Conservation (phyloP, 163 green algal species). For the Scenedesmus sp. region DNA sequence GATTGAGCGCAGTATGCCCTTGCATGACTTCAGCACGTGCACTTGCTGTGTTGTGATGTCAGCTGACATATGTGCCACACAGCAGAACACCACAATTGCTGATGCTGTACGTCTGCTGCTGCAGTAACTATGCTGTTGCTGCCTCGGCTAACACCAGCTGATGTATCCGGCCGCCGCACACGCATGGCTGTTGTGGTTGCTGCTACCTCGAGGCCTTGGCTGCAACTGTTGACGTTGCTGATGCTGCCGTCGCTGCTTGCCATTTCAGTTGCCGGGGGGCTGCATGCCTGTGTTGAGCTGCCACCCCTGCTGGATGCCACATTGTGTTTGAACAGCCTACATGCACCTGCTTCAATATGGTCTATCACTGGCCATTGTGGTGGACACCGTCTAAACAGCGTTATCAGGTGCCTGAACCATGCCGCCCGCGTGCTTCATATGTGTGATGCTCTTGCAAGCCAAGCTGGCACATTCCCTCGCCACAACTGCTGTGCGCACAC, state of each 20-base stretch:
- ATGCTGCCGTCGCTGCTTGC: background rate
- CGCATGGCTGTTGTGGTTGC: slow-evolving; percentile 10
- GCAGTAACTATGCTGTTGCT: background rate
- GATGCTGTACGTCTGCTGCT: background rate
- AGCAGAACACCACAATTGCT: background rate
- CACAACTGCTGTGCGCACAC: background rate
- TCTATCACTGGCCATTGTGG: no score
- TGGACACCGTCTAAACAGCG: no score
- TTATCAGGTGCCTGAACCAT: no score
- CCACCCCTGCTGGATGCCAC: background rate
- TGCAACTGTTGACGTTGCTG: background rate
- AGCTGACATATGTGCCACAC: background rate
- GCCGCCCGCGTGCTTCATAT: no score
- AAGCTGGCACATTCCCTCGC: background rate
- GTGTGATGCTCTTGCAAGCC: background rate
- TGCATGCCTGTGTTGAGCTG: background rate
- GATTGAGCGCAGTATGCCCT: no score
- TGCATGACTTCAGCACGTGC: no score
- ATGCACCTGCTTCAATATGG: no score
- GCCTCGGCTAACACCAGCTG: no score
- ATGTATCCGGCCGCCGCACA: background rate
- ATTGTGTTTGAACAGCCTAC: no score
- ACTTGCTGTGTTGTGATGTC: no score
- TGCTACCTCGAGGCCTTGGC: background rate
- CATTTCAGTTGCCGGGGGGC: no score